Evolutionary conservation across 108 stramenopile species (phyloP).

Genomic region (Cyclostephanos tholiformis): DNA sequence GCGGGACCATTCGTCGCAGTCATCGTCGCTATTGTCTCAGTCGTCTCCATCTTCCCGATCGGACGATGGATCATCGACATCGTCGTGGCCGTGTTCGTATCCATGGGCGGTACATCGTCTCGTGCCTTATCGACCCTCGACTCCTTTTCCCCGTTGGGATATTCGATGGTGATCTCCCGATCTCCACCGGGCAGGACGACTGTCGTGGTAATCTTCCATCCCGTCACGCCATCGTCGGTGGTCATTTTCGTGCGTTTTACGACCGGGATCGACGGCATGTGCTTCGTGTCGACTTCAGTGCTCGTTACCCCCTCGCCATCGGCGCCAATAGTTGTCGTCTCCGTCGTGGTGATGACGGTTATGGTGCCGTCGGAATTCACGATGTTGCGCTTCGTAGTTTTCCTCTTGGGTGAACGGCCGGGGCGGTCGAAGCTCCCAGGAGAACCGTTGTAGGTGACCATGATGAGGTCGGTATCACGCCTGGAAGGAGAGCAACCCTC

Average conservation of each 20-base stretch:
- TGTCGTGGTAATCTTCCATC: constrained; percentile 23
- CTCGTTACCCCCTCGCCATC: constrained; percentile 11
- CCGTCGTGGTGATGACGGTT: constrained; percentile 23
- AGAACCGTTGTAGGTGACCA: no score
- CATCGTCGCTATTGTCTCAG: not conserved
- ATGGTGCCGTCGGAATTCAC: constrained; percentile 23
- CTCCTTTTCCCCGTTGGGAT: constrained; percentile 27
- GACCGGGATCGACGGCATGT: constrained; percentile 20
- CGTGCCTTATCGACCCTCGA: not conserved
- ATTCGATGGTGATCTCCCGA: constrained; percentile 21
- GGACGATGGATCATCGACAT: no score
- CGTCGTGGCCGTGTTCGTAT: no score
- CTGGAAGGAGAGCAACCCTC: no score
- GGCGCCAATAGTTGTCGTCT: constrained; percentile 2
- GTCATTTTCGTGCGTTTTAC: constrained; percentile 20
- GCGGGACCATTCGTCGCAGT: not conserved
- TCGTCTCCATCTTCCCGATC: no score
- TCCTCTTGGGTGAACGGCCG: constrained; percentile 13
- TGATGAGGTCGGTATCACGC: no score
- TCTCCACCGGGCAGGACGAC: constrained; percentile 19
- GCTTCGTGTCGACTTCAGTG: constrained; percentile 19
- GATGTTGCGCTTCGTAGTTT: constrained; percentile 10
- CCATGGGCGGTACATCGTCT: not conserved
- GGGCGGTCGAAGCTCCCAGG: constrained; percentile 11
- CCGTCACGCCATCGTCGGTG: constrained; percentile 29